Evolutionary conservation across 1,139 yeast genomes (phyloP).

Genomic region (Candida freyschussii): DNA sequence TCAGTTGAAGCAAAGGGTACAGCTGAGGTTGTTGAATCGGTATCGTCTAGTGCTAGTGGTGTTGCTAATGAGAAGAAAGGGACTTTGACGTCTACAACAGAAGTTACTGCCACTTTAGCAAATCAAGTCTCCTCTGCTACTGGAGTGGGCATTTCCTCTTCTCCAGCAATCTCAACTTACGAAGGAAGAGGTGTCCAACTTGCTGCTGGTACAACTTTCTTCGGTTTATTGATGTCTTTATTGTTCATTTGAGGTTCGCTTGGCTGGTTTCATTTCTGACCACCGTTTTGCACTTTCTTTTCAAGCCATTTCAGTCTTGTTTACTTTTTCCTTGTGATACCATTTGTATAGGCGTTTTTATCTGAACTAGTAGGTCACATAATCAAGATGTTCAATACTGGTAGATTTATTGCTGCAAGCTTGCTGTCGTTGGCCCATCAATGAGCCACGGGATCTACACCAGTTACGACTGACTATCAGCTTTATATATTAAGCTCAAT

Average conservation of each 20-base stretch:
- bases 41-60: too few relatives aligned
- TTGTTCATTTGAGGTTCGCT: background rate
- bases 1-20: slow-evolving; percentile 1
- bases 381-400: too few relatives aligned
- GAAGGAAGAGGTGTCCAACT: slow-evolving; percentile 5
- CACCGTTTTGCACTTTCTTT: too few relatives aligned
- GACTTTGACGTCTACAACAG: too few relatives aligned
- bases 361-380: too few relatives aligned
- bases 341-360: too few relatives aligned
- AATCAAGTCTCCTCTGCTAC: slow-evolving; percentile 1
- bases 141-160: slow-evolving; percentile 21
- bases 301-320: background rate
- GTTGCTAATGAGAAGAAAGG: too few relatives aligned
- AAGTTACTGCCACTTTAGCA: slow-evolving; percentile 3
- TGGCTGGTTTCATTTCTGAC: background rate
- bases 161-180: slow-evolving; percentile 4
- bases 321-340: too few relatives aligned
- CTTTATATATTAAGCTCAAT: background rate
- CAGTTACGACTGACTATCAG: background rate
- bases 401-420: too few relatives aligned
- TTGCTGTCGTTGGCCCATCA: slow-evolving; percentile 2
- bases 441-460: background rate
- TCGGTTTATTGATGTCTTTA: slow-evolving; percentile 1
- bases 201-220: slow-evolving; percentile 1
- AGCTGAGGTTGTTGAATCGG: too few relatives aligned